Evolutionary conservation across 1,139 yeast species (phyloP).

Genomic region (Pichia sp.): DNA sequence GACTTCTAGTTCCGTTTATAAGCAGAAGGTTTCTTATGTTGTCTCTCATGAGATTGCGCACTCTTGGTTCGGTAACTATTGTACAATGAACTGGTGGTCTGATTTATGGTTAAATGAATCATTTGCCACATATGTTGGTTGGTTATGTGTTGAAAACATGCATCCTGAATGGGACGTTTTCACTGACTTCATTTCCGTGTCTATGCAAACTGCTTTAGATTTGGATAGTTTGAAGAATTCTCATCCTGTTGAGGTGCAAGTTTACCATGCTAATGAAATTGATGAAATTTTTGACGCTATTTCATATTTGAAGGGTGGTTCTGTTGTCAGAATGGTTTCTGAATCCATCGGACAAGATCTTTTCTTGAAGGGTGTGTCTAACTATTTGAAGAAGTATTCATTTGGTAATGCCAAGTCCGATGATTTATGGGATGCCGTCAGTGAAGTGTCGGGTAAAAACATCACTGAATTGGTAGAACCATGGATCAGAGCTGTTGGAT

Average conservation of each 20-base stretch:
- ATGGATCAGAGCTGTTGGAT: conserved; percentile 50
- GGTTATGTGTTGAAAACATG: conserved; percentile 43
- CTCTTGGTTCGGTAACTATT: conserved; percentile 59
- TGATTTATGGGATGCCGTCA: conserved; percentile 46
- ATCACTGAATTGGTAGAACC: conserved; percentile 40
- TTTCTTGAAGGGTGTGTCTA: conserved; percentile 47
- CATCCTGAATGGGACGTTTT: conserved; percentile 56
- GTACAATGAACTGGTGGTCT: conserved; percentile 62
- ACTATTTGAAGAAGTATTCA: conserved; percentile 41
- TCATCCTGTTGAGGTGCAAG: conserved; percentile 54
- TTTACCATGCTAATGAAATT: conserved; percentile 46
- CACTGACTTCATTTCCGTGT: conserved; percentile 44
- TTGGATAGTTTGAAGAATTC: conserved; percentile 49
- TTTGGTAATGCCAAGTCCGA: conserved; percentile 46
- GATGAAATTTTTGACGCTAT: conserved; percentile 53
- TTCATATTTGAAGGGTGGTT: conserved; percentile 50
- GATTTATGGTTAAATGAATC: conserved; percentile 60
- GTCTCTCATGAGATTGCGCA: conserved; percentile 60
- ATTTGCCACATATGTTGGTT: conserved; percentile 55
- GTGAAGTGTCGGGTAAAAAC: conserved; percentile 40
- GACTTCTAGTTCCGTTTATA: conserved; percentile 37
- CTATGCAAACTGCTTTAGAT: conserved; percentile 44
- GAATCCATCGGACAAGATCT: conserved; percentile 43
- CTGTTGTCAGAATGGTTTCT: conserved; percentile 48
- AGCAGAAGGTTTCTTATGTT: conserved; percentile 50